Base-by-base conservation (phyloP, 495 filamentous ascomycete species). In the Podospora anserina region DNA sequence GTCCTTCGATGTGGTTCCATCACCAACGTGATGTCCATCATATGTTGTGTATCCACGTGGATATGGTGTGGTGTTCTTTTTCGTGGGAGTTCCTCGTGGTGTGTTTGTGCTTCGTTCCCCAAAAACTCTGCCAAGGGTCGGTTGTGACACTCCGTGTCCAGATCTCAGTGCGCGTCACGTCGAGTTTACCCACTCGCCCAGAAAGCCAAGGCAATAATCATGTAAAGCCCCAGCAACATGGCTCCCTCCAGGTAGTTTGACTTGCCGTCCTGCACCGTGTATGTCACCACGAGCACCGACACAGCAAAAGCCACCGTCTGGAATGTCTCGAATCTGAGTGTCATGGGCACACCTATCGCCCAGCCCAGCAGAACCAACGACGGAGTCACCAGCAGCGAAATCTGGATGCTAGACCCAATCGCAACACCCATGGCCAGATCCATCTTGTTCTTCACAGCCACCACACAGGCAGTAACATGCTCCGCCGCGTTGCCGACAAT, bases 401-500 rank as follows among this genome's bases (percentile, higher is more conserved):
- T 97, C 79, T 99, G 94, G 82, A 99, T 88, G 76, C 90, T 92
- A 74, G 89, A 92, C 44, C 94, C 94, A 69, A 99, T 93, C 9
- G 94, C 95, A 26, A 97, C 94, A 19, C 92, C 91, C 80, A 99
- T 92, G 19, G 94, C 94, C 18, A 99, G 85, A 72, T 97, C 93
- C 95, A 98, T 99, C 85, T 99, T 99, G 79, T 96, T 86, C 81
- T 96, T 96, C 74, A 90, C 86, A 0, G 95, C 92, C 55, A 97
- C 94, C 32, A 97, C 90, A 54, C 93, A 89, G 15, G 95, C 95
- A 7, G 95, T 97, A 54, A 96, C 94, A 77, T 99, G 95, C 80
- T 99, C 95, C 9, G 95, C 95, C 2, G 95, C 95, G 74, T 99
- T 99, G 68, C 95, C 95, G 44, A 99, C 95, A 75, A 99, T 97